phyloP scores from a whole-genome alignment of 73 alveolate genomes.

The Stentor roeselii region DNA sequence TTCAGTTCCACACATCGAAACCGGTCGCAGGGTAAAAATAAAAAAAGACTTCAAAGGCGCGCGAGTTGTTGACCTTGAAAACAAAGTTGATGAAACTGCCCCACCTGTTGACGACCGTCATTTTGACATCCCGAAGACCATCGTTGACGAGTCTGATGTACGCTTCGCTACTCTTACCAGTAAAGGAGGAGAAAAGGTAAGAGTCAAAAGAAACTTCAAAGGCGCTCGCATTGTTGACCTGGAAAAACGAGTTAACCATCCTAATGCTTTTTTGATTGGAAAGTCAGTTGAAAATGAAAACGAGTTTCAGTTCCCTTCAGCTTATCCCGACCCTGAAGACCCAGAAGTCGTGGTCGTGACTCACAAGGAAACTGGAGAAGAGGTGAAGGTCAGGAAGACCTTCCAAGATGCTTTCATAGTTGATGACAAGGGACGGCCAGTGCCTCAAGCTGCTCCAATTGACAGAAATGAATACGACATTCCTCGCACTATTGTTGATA shows the following conservation, averaged over 20 bases:
- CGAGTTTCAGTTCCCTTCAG: background rate
- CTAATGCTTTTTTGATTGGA: conserved; percentile 17
- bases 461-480: conserved; percentile 19
- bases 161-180: background rate
- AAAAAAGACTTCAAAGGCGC: conserved; percentile 23
- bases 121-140: background rate
- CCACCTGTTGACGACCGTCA: background rate
- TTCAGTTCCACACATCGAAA: background rate
- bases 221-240: conserved; percentile 12
- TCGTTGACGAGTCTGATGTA: conserved; percentile 4
- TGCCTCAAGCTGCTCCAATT: background rate
- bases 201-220: background rate
- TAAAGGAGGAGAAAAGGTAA: background rate
- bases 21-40: conserved; percentile 6
- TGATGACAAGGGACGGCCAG: background rate
- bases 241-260: conserved; percentile 12
- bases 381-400: conserved; percentile 16
- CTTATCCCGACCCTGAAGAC: conserved; percentile 29
- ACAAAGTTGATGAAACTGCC: conserved; percentile 8
- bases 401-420: conserved; percentile 1
- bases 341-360: conserved; percentile 24
- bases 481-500: conserved; percentile 11
- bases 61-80: conserved; percentile 16
- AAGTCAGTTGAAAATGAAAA: background rate
- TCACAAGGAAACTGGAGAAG: conserved; percentile 24